These are phyloP conservation scores for Globisporangium splendens DNA, from an alignment of 352 stramenopile species.

Conservation along the genomic window DNA sequence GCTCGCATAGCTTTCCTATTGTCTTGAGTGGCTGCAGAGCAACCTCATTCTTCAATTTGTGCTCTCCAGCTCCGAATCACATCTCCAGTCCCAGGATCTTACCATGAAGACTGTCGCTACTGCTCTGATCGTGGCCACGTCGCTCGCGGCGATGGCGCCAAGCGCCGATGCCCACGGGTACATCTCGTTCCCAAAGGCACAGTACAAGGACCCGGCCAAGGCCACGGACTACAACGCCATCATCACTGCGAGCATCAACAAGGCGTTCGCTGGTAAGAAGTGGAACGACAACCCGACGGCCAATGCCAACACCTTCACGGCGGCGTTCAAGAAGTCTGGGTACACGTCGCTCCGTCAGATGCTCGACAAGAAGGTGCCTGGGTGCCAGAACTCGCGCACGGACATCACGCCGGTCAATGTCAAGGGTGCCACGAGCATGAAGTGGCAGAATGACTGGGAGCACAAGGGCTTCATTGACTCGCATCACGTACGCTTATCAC, in stretches of 20 bases:
- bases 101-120: slow-evolving; percentile 11
- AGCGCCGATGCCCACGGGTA: slow-evolving; percentile 35
- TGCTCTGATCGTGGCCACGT: slow-evolving; percentile 13
- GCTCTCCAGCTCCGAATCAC: too few species aligned
- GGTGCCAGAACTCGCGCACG: too few species aligned
- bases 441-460: too few species aligned
- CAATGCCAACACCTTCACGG: slow-evolving; percentile 10
- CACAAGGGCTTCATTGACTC: too few species aligned
- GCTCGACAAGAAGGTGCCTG: too few species aligned
- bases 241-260: slow-evolving; percentile 9
- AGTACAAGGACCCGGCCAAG: slow-evolving; percentile 11
- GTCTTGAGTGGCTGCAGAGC: too few species aligned
- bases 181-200: slow-evolving; percentile 22
- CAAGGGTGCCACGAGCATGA: too few species aligned
- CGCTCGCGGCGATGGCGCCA: slow-evolving; percentile 17
- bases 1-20: too few species aligned
- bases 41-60: too few species aligned
- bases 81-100: too few species aligned
- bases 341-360: neutral
- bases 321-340: slow-evolving; percentile 1
- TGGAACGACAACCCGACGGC: slow-evolving; percentile 15
- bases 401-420: too few species aligned
- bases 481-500: too few species aligned
- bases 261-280: slow-evolving; percentile 18
- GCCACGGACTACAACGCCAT: slow-evolving; percentile 10